These are phyloP conservation scores for Neurospora sp. DNA, from an alignment of 495 filamentous ascomycete genomes.

Conservation along the genomic window DNA sequence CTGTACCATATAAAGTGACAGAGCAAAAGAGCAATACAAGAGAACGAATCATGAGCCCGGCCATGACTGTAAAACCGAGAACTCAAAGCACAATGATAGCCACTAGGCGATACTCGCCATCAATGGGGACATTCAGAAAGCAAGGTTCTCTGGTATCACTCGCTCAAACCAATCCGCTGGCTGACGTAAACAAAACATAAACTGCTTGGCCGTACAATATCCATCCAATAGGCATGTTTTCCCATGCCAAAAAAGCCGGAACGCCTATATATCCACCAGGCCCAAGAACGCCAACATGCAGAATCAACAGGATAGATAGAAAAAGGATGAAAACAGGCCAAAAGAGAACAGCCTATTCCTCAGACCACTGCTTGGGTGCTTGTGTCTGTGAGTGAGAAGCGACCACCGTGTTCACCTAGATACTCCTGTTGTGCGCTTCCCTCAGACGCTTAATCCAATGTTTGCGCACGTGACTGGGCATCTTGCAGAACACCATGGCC, in stretches of 20 bases:
- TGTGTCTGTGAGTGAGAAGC: background rate
- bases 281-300: background rate
- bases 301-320: background rate
- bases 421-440: conserved; percentile 35
- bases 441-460: conserved; percentile 39
- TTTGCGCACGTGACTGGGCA: conserved; percentile 30
- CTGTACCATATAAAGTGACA: background rate
- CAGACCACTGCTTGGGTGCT: background rate
- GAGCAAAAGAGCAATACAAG: background rate
- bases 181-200: background rate
- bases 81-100: background rate
- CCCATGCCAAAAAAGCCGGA: background rate
- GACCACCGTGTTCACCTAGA: conserved; percentile 4
- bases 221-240: background rate
- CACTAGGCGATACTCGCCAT: background rate
- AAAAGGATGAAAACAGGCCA: background rate
- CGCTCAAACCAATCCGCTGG: background rate
- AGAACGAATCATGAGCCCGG: background rate
- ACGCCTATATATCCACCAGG: background rate
- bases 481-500: conserved; percentile 45
- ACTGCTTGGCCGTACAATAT: background rate
- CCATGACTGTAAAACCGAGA: background rate
- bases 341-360: background rate
- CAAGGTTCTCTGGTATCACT: background rate
- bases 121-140: background rate